A percentile compares a stretch with the other conserved stretches of the same genome.
phyloP scores from a whole-genome alignment of 306 rosid genomes.

The Cicer arietinum region DNA sequence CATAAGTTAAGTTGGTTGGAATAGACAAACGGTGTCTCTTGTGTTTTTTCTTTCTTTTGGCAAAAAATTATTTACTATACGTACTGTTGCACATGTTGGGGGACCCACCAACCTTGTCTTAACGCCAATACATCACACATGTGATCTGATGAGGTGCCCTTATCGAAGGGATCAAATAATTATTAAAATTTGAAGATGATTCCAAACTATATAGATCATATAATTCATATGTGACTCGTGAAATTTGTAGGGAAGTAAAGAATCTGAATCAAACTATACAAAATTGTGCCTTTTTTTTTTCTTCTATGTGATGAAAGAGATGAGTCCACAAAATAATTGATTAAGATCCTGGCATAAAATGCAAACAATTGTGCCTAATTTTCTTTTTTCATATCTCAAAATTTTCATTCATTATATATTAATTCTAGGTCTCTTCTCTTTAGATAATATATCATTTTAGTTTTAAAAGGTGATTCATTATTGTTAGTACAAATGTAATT shows the following conservation, averaged over 20 bases:
- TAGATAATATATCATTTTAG: too few relatives aligned
- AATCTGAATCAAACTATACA: background rate
- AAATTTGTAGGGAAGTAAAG: conserved; percentile 11
- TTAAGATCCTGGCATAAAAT: background rate
- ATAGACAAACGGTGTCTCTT: conserved; percentile 16
- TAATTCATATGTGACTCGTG: conserved; percentile 11
- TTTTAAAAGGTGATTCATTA: too few relatives aligned
- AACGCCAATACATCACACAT: conserved; percentile 41
- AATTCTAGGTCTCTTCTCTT: too few relatives aligned
- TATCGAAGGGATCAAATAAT: conserved; percentile 24
- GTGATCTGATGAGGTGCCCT: conserved; percentile 43
- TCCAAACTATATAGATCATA: conserved; percentile 28
- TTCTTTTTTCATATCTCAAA: too few relatives aligned
- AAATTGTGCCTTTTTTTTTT: background rate
- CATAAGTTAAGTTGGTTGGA: conserved; percentile 4
- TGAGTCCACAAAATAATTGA: background rate
- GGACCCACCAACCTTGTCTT: conserved; percentile 49
- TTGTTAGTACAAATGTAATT: too few relatives aligned
- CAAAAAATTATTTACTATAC: background rate
- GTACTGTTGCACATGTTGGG: conserved; percentile 43
- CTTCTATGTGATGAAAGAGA: background rate
- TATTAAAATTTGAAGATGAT: background rate
- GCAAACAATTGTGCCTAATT: background rate
- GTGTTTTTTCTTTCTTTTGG: background rate
- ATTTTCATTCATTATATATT: too few relatives aligned